Evolutionary conservation across 1,284 basidiomycete species (phyloP).

Genomic region (Cutaneotrichosporon cavernicola): DNA sequence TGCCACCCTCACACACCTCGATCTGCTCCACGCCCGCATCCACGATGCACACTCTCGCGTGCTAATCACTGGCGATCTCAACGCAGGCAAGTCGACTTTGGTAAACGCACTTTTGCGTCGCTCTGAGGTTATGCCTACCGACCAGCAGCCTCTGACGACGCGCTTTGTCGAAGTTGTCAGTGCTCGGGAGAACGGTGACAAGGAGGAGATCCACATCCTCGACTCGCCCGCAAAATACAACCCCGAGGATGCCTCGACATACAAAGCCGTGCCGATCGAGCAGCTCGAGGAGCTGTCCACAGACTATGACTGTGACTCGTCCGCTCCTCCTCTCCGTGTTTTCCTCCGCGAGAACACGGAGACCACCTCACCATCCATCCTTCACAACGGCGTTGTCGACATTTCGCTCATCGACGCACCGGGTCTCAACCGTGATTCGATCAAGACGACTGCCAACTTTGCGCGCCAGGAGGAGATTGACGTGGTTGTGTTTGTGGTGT

Average conservation of each 20-base stretch:
- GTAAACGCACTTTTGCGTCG: slow-evolving; percentile 89
- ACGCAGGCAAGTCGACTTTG: slow-evolving; percentile 97
- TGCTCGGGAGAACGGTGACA: slow-evolving; percentile 70
- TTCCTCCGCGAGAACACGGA: slow-evolving; percentile 72
- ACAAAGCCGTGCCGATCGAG: slow-evolving; percentile 64
- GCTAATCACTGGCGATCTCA: slow-evolving; percentile 97
- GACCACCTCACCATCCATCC: slow-evolving; percentile 72
- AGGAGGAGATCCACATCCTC: slow-evolving; percentile 52
- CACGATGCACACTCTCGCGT: slow-evolving; percentile 93
- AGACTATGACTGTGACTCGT: slow-evolving; percentile 68
- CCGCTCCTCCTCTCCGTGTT: slow-evolving; percentile 70
- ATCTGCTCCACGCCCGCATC: slow-evolving; percentile 80
- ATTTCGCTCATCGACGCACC: slow-evolving; percentile 99
- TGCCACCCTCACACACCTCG: slow-evolving; percentile 75
- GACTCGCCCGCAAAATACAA: slow-evolving; percentile 66
- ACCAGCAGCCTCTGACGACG: slow-evolving; percentile 97
- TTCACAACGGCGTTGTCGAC: slow-evolving; percentile 94
- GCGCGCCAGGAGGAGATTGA: slow-evolving; percentile 98
- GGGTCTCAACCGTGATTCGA: slow-evolving; percentile 91
- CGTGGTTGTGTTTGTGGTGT: slow-evolving; percentile 97
- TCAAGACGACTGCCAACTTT: slow-evolving; percentile 95
- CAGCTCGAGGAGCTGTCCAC: slow-evolving; percentile 76
- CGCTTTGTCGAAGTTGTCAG: slow-evolving; percentile 97
- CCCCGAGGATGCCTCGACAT: slow-evolving; percentile 71
- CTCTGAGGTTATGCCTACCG: slow-evolving; percentile 84